Evolutionary conservation across 1,139 yeast genomes (phyloP).

Genomic region (Groenewaldozyma auringiensis): DNA sequence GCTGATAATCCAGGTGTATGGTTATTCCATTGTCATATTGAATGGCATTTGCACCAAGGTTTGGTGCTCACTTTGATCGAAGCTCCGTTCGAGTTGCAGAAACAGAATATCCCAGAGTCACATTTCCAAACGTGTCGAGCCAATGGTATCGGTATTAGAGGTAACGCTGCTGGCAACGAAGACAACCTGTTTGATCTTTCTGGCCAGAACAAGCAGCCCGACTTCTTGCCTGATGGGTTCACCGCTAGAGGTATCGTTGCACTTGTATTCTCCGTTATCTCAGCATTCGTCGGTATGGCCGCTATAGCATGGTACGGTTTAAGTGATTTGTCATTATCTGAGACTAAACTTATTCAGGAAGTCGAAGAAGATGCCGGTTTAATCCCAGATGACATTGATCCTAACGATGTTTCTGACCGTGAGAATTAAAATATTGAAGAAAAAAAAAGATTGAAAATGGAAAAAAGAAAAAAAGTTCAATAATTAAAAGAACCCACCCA

Average conservation of each 20-base stretch:
- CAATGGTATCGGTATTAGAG: slow-evolving; percentile 43
- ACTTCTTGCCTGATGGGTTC: slow-evolving; percentile 72
- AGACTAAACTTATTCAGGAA: slow-evolving; percentile 17
- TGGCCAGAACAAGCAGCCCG: slow-evolving; percentile 64
- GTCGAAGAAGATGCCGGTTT: slow-evolving; percentile 19
- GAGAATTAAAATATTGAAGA: neutral
- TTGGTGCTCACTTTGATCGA: slow-evolving; percentile 67
- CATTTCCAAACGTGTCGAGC: slow-evolving; percentile 56
- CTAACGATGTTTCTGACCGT: slow-evolving; percentile 15
- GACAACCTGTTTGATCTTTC: slow-evolving; percentile 53
- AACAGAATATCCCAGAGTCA: slow-evolving; percentile 41
- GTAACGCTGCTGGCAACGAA: slow-evolving; percentile 84
- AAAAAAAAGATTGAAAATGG: neutral
- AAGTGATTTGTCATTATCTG: slow-evolving; percentile 41
- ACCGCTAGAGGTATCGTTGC: slow-evolving; percentile 89
- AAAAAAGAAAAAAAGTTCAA: no score
- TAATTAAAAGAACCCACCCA: no score
- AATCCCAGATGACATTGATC: slow-evolving; percentile 17
- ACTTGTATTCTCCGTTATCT: slow-evolving; percentile 64
- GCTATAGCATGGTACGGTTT: slow-evolving; percentile 77
- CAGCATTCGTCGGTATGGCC: slow-evolving; percentile 72
- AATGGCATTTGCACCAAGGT: slow-evolving; percentile 91
- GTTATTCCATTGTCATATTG: slow-evolving; percentile 92
- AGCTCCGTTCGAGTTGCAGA: slow-evolving; percentile 58
- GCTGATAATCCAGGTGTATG: slow-evolving; percentile 88